Evolutionary conservation across 768 basidiomycete species (phyloP).

Genomic region (Hygrocybe punicea): DNA sequence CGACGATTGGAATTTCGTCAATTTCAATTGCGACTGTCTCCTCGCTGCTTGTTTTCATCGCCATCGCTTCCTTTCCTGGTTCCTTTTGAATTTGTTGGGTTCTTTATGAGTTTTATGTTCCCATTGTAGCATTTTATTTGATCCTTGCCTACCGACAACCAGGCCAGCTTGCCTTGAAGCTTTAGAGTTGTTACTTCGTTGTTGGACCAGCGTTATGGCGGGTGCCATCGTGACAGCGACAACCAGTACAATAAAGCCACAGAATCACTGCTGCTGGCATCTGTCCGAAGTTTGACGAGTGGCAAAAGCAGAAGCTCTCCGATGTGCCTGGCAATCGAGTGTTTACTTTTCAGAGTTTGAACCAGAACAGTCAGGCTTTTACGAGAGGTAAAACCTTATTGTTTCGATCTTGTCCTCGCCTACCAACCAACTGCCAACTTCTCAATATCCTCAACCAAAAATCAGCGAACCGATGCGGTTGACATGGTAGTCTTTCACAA

Average conservation of each 20-base stretch:
- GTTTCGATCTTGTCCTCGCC: not conserved
- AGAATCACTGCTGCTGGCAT: not conserved
- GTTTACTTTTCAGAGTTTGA: not conserved
- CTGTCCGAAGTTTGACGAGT: not conserved
- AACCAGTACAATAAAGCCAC: not conserved
- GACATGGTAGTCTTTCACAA: conserved; percentile 1
- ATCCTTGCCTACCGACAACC: not conserved
- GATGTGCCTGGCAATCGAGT: not conserved
- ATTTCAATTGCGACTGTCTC: too few relatives aligned
- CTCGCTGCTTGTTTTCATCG: too few relatives aligned
- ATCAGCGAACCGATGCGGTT: not conserved
- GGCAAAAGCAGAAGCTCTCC: not conserved
- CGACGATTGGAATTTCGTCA: too few relatives aligned
- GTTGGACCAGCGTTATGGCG: too few relatives aligned
- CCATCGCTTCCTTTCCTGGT: too few relatives aligned
- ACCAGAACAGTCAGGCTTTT: not conserved
- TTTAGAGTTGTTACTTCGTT: too few relatives aligned
- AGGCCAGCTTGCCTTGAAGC: not conserved
- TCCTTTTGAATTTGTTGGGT: too few relatives aligned
- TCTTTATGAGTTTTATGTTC: too few relatives aligned
- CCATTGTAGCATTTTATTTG: too few relatives aligned
- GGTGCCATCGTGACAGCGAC: not conserved
- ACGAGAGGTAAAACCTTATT: not conserved
- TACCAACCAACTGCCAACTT: conserved; percentile 4
- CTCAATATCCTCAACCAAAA: not conserved